These are phyloP conservation scores for Ustilago cynodontis DNA, from an alignment of 1,284 basidiomycete species.

Conservation along the genomic window DNA sequence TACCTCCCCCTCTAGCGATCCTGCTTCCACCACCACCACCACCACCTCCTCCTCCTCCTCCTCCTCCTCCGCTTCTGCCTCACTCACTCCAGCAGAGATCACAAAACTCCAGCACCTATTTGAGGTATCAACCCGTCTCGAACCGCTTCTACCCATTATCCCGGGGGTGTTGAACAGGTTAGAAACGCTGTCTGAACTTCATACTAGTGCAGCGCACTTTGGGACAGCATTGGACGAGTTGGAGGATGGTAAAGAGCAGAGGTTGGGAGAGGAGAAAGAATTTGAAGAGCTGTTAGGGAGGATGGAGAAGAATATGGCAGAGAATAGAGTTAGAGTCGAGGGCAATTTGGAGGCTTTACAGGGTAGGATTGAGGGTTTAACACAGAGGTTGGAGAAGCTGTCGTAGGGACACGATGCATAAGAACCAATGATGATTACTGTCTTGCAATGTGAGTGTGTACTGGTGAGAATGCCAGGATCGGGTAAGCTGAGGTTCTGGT, in stretches of 20 bases:
- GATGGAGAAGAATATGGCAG: conserved; percentile 73
- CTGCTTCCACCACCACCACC: no score
- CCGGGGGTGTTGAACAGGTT: conserved; percentile 90
- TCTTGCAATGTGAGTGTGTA: no score
- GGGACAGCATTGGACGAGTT: conserved; percentile 75
- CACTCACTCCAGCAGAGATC: conserved; percentile 35
- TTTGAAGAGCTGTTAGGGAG: conserved; percentile 78
- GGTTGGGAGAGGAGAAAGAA: conserved; percentile 77
- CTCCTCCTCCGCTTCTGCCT: conserved; percentile 11
- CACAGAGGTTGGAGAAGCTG: conserved; percentile 74
- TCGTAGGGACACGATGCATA: background rate
- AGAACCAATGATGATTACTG: background rate
- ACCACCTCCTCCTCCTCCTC: background rate
- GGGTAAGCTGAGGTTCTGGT: no score
- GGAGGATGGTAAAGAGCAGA: conserved; percentile 78
- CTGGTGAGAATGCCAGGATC: no score
- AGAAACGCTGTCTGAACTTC: conserved; percentile 83
- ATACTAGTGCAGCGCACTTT: conserved; percentile 84
- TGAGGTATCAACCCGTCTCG: conserved; percentile 83
- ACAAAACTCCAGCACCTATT: conserved; percentile 71
- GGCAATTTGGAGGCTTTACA: conserved; percentile 76
- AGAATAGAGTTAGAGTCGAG: conserved; percentile 74
- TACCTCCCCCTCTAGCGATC: background rate
- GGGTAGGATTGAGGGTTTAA: conserved; percentile 79
- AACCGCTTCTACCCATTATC: conserved; percentile 87